Base-by-base conservation (phyloP, 1,284 basidiomycete species). In the Fomitiporia mediterranea region DNA sequence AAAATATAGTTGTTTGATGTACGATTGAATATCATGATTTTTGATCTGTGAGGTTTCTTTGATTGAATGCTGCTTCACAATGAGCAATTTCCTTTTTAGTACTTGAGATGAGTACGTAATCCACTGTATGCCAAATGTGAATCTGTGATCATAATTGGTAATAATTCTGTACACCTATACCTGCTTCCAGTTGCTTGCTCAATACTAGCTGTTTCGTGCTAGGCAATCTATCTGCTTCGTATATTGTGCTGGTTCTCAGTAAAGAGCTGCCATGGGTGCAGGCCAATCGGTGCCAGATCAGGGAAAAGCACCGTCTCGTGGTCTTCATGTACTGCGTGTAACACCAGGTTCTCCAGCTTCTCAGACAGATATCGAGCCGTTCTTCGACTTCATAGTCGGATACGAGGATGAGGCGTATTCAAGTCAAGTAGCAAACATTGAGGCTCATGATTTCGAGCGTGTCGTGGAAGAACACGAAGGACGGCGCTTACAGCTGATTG, bases 381-480 rank as follows among this genome's bases (percentile, higher is more conserved):
- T 94, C 74, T 99, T 99, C 67, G 96, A 98, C 74, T 98, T 97
- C 70, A 83, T 98, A 32, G 84, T 98, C 39, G 96, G 95, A 15
- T 89, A 94, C 57, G 85, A 92, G 67, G 85, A 86, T 30, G 78
- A 85, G 59, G 72, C 81, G 0, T 71, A 82, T 44, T 73, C 80
- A 6, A 72, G 77, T 2, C 74, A 77, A 53, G 76, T 78, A 51
- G 49, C 57, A 21, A 78, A 77, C 39, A 79, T 92, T 43, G 86
- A 91, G 63, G 84, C 82, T n/a, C 72, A 79, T 2, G 83, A 86
- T 60, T 75, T 95, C 13, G 90, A 91, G 64, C 80, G 75, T 55
- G 87, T 94, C 43, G 84, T 98, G 19, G 94, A 96, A 70, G 79
- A 80, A 57, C 87, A 93, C 64, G 95, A 98, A 72, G 91, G 85